Evolutionary conservation across 1,139 yeast species (phyloP).

Genomic region (Wickerhamiella infanticola): DNA sequence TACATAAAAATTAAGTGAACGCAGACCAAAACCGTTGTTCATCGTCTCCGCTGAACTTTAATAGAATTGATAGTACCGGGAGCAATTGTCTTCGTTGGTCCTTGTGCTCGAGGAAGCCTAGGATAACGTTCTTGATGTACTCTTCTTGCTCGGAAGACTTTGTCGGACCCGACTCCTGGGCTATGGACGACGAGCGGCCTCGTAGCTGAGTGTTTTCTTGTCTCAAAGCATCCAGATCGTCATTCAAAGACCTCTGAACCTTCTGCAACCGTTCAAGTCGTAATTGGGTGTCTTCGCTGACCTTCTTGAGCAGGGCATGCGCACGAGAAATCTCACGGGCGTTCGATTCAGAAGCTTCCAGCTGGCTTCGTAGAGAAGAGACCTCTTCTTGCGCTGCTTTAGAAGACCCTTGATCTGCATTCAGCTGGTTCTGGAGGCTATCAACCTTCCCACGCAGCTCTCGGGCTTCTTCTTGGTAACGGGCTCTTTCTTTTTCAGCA

Average conservation of each 20-base stretch:
- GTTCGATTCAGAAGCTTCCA: constrained; percentile 19
- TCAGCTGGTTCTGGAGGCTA: constrained; percentile 14
- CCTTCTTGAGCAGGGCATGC: constrained; percentile 20
- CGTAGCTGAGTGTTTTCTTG: constrained; percentile 14
- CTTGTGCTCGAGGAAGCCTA: constrained; percentile 79
- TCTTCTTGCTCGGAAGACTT: constrained; percentile 24
- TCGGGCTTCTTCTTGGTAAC: background rate
- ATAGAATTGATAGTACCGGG: constrained; percentile 68
- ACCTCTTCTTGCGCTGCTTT: constrained; percentile 6
- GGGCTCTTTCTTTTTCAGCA: background rate
- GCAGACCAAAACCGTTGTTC: constrained; percentile 55
- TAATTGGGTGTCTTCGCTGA: constrained; percentile 23
- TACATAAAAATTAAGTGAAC: constrained; percentile 18
- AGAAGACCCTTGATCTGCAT: background rate
- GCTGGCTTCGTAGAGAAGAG: constrained; percentile 11
- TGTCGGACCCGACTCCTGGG: background rate
- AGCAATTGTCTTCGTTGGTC: constrained; percentile 77
- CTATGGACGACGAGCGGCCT: constrained; percentile 1
- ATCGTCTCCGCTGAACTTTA: constrained; percentile 54
- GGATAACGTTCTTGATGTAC: constrained; percentile 69
- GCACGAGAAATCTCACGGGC: constrained; percentile 20
- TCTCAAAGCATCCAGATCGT: constrained; percentile 31
- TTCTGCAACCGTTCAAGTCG: constrained; percentile 33
- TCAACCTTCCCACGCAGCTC: constrained; percentile 1
- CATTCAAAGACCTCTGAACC: constrained; percentile 46